These are phyloP conservation scores for Paraglomus brasilianum DNA, from an alignment of 192 early-diverging fungal species.

Conservation along the genomic window DNA sequence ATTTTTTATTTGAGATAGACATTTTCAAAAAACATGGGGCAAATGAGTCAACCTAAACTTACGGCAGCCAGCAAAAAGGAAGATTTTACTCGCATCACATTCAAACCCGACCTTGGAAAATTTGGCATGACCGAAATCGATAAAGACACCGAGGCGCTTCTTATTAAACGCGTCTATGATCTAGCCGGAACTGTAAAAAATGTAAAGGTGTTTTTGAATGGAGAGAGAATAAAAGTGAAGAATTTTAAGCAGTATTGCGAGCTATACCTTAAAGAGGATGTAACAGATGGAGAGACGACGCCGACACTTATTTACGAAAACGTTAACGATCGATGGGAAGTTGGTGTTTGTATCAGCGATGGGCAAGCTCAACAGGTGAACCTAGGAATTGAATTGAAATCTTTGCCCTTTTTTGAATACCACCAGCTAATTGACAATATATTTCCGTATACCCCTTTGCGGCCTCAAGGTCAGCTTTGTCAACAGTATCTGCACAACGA, in stretches of 20 bases:
- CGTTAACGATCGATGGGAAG: constrained; percentile 86
- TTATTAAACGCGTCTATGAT: constrained; percentile 93
- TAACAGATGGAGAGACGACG: too few species aligned
- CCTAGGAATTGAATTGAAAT: too few species aligned
- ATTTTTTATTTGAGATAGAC: too few species aligned
- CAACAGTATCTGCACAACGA: constrained; percentile 92
- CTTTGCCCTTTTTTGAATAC: too few species aligned
- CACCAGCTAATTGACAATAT: too few species aligned
- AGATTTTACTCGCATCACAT: constrained; percentile 90
- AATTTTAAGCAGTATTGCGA: constrained; percentile 90
- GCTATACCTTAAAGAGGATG: constrained; percentile 60
- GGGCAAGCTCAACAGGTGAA: constrained; percentile 93
- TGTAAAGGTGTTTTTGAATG: constrained; percentile 87
- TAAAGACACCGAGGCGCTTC: constrained; percentile 80
- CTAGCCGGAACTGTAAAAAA: constrained; percentile 82
- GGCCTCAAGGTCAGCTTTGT: constrained; percentile 81
- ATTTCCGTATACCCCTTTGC: too few species aligned
- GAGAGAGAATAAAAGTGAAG: constrained; percentile 75
- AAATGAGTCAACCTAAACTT: constrained; percentile 73
- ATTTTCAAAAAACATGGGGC: constrained; percentile 91
- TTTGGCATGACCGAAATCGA: constrained; percentile 89
- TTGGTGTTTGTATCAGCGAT: constrained; percentile 88
- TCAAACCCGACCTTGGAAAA: constrained; percentile 88
- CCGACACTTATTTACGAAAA: constrained; percentile 83
- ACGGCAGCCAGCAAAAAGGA: constrained; percentile 61